Evolutionary conservation across 257 asterid species (phyloP), one percentile per base, ranked within the genome.

Genomic region (Cruciata laevipes): DNA sequence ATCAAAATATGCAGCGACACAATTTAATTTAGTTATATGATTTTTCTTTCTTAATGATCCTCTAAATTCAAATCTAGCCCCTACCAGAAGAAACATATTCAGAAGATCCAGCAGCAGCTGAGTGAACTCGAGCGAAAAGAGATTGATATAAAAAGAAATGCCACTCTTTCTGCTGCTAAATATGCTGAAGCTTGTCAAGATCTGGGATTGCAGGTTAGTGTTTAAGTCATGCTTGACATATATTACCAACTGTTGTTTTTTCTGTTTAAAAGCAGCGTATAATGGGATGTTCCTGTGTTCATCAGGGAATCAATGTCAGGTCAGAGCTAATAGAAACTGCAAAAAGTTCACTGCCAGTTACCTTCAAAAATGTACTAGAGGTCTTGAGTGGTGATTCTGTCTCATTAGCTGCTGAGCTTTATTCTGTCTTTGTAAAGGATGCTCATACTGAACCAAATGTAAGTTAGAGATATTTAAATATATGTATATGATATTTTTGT

Each of bases 111-210:
- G 64, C 96, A 93, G 69, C 99, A 88, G 82, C 87, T 93, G 62
- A 83, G 84, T 56, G 99, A 93, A 74, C 75, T 90, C 61, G 99
- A 90, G 74, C 84, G 90, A 63, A 93, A 81, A 79, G 99, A 90
- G 84, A 79, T 92, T 76, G 96, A 93, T 75, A 88, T 87, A 58
- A 93, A 93, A 82, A 80, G 97, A 84, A 88, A 85, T 79, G 97
- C 92, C 9, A 83, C 96, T 77, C 92, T 93, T 65, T 93, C 95
- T 18, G 96, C 95, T 13, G 66, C 95, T 61, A 93, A 93, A 79
- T 93, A 85, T 76, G 76, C 88, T 13, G 97, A 93, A 84, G 96
- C 96, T 73, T 90, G 97, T 79, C 97, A 85, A 71, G 96, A 90
- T 80, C 84, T 93, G 53, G 97, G 96, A 21, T 76, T 93, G 88